Evolutionary conservation across 306 rosid species (phyloP).

Genomic region (Abrus precatorius): DNA sequence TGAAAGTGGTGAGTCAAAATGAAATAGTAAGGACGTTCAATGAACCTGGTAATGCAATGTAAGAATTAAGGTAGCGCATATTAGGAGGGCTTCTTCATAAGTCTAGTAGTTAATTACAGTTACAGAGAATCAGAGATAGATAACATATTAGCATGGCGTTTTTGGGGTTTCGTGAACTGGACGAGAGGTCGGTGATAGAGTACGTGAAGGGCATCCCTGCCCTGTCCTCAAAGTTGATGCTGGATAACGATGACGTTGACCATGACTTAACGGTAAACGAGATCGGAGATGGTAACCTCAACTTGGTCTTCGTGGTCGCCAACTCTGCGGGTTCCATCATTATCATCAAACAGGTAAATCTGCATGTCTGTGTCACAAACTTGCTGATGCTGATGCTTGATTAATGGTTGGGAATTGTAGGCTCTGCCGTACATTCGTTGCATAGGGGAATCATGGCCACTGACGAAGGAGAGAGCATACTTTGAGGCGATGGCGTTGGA

Average conservation of each 20-base stretch:
- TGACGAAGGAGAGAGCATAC: conserved; percentile 77
- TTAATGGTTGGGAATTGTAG: conserved; percentile 45
- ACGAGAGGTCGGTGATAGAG: conserved; percentile 64
- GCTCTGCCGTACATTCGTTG: conserved; percentile 77
- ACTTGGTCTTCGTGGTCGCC: conserved; percentile 67
- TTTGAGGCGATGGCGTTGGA: conserved; percentile 66
- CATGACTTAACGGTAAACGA: conserved; percentile 59
- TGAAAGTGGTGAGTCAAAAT: no score
- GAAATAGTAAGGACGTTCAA: no score
- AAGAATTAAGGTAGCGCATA: no score
- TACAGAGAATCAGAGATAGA: neutral
- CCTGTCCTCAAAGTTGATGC: conserved; percentile 61
- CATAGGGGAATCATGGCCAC: conserved; percentile 87
- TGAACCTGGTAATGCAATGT: no score
- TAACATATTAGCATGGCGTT: conserved; percentile 53
- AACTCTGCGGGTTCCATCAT: conserved; percentile 59
- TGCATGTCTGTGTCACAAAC: no score
- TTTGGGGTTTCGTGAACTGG: conserved; percentile 62
- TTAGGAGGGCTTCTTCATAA: no score
- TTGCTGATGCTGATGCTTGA: no score
- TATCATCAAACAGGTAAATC: conserved; percentile 65
- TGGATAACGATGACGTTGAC: conserved; percentile 22
- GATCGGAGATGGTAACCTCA: conserved; percentile 84
- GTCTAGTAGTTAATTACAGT: no score
- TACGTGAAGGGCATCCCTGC: conserved; percentile 68